phyloP scores from a whole-genome alignment of 768 basidiomycete genomes.

The Phallus indusiatus region DNA sequence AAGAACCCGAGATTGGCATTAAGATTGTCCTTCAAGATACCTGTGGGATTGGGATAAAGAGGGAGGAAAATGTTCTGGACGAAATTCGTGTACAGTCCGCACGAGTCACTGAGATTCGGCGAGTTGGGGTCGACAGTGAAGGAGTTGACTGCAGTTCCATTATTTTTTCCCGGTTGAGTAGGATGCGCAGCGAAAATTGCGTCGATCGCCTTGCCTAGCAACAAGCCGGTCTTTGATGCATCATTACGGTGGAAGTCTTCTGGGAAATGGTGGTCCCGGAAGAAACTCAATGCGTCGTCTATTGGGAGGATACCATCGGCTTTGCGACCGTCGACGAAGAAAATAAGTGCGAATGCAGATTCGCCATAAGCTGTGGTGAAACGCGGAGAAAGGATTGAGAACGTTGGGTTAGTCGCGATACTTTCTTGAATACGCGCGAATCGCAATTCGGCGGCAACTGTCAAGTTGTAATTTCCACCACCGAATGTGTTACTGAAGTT shows the following conservation, averaged over 20 bases:
- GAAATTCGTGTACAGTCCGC: slow-evolving; percentile 4
- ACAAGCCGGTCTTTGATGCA: neutral
- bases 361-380: slow-evolving; percentile 5
- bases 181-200: neutral
- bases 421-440: slow-evolving; percentile 3
- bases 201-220: neutral
- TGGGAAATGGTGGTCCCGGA: neutral
- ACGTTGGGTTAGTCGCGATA: slow-evolving; percentile 8
- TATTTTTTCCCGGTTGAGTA: neutral
- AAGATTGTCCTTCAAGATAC: neutral
- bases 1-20: slow-evolving; percentile 3
- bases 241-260: neutral
- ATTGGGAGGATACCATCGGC: neutral
- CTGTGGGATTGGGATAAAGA: slow-evolving; percentile 7
- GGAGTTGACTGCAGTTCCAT: neutral
- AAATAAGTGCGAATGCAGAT: slow-evolving; percentile 2
- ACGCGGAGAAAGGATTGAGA: slow-evolving; percentile 3
- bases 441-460: slow-evolving; percentile 1
- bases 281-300: neutral
- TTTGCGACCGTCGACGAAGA: slow-evolving; percentile 3
- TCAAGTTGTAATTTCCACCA: neutral
- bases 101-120: neutral
- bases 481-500: neutral
- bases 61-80: neutral
- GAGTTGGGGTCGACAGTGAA: neutral